phyloP scores from a whole-genome alignment of 2,329 filamentous ascomycete species.

The Dactylellina sp. region DNA sequence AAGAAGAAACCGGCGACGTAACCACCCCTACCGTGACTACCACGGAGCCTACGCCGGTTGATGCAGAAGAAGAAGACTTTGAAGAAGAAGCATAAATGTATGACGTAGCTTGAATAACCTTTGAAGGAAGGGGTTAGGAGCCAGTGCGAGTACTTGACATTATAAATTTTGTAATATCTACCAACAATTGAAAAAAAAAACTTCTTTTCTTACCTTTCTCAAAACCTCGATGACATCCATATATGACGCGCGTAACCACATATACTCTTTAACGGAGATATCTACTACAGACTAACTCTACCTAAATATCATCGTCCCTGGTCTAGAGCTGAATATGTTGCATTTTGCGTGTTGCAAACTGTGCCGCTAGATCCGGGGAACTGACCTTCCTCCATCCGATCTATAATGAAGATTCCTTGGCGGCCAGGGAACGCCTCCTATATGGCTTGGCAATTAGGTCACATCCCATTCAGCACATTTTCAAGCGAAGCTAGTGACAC shows the following conservation, averaged over 20 bases:
- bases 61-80: not conserved
- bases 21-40: too few species aligned
- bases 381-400: not conserved
- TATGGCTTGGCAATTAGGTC: not conserved
- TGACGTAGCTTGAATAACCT: not conserved
- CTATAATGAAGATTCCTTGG: not conserved
- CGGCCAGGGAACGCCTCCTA: too few species aligned
- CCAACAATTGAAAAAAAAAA: not conserved
- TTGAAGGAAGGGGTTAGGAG: not conserved
- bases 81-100: not conserved
- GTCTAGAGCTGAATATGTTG: conserved; percentile 11
- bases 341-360: conserved; percentile 27
- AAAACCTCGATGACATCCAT: too few species aligned
- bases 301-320: too few species aligned
- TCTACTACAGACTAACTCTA: too few species aligned
- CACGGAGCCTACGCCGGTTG: not conserved
- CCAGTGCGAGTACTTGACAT: not conserved
- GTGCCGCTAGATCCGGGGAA: not conserved
- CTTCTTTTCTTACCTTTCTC: not conserved
- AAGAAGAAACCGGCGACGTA: too few species aligned
- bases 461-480: not conserved
- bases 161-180: not conserved
- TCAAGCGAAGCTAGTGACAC: not conserved
- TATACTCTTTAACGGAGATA: too few species aligned
- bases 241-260: too few species aligned